phyloP scores from a whole-genome alignment of 306 rosid genomes.

The Lupinus albus region DNA sequence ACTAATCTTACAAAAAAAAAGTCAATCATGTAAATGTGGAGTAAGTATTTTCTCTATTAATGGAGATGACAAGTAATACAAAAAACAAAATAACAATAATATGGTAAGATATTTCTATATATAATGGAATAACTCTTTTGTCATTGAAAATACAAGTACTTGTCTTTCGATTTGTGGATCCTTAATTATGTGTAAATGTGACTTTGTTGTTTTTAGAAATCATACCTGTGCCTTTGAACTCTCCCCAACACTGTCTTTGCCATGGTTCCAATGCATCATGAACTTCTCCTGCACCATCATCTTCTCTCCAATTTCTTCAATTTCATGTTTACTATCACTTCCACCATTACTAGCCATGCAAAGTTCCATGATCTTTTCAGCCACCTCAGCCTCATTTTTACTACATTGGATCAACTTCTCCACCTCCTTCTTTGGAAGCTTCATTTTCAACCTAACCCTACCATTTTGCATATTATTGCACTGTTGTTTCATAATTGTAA shows the following conservation, averaged over 20 bases:
- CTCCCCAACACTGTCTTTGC: slow-evolving; percentile 32
- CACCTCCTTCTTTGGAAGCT: slow-evolving; percentile 71
- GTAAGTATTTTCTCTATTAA: too few species aligned
- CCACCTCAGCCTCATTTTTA: slow-evolving; percentile 65
- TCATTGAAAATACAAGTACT: too few species aligned
- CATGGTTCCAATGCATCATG: slow-evolving; percentile 35
- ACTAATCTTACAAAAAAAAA: too few species aligned
- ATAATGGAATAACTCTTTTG: too few species aligned
- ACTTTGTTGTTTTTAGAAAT: neutral
- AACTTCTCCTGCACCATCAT: slow-evolving; percentile 21
- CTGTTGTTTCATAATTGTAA: slow-evolving; percentile 54
- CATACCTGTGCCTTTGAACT: slow-evolving; percentile 58
- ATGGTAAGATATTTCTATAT: too few species aligned
- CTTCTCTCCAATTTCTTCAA: slow-evolving; percentile 8
- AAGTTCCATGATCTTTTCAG: slow-evolving; percentile 67
- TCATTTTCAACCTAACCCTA: slow-evolving; percentile 61
- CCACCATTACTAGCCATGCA: slow-evolving; percentile 44
- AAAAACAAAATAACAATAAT: too few species aligned
- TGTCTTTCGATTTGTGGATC: too few species aligned
- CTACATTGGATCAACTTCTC: slow-evolving; percentile 72
- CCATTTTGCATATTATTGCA: slow-evolving; percentile 36
- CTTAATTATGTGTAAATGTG: too few species aligned
- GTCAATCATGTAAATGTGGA: too few species aligned
- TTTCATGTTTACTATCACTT: slow-evolving; percentile 15
- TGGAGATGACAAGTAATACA: too few species aligned